phyloP scores from a whole-genome alignment of 257 asterid genomes.

The Solanum infundibuliforme region DNA sequence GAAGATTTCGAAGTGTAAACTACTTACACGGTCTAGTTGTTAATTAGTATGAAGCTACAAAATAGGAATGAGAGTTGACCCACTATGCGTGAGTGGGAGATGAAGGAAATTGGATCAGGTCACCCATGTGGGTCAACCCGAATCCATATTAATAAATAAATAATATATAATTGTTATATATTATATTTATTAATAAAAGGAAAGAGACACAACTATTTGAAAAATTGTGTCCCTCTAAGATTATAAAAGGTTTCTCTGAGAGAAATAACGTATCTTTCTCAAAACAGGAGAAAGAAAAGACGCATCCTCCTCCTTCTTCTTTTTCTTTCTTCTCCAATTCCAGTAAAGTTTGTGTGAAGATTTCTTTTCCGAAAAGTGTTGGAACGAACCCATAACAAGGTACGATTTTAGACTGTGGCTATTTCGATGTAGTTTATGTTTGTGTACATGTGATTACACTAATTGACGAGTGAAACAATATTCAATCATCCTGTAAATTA shows the following conservation, averaged over 20 bases:
- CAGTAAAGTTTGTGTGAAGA: background rate
- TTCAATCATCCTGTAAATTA: too few relatives aligned
- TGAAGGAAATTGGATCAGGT: background rate
- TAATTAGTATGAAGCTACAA: too few relatives aligned
- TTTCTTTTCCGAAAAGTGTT: too few relatives aligned
- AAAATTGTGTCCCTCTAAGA: background rate
- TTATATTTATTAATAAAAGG: background rate
- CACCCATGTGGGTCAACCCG: background rate
- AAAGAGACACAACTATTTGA: background rate
- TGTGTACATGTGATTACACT: too few relatives aligned
- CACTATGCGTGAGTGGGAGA: background rate
- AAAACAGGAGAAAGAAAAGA: too few relatives aligned
- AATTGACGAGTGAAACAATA: too few relatives aligned
- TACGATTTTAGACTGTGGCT: too few relatives aligned
- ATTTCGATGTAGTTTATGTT: too few relatives aligned
- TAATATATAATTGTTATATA: too few relatives aligned
- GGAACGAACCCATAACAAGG: too few relatives aligned
- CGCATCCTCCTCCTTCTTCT: fast-evolving
- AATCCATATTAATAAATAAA: too few relatives aligned
- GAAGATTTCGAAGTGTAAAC: background rate
- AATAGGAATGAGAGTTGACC: too few relatives aligned
- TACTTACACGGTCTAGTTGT: background rate
- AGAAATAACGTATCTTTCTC: background rate
- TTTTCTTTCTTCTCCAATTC: background rate
- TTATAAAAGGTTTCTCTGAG: background rate